phyloP scores from a whole-genome alignment of 1,284 basidiomycete genomes.

The Cystobasidium sp. region DNA sequence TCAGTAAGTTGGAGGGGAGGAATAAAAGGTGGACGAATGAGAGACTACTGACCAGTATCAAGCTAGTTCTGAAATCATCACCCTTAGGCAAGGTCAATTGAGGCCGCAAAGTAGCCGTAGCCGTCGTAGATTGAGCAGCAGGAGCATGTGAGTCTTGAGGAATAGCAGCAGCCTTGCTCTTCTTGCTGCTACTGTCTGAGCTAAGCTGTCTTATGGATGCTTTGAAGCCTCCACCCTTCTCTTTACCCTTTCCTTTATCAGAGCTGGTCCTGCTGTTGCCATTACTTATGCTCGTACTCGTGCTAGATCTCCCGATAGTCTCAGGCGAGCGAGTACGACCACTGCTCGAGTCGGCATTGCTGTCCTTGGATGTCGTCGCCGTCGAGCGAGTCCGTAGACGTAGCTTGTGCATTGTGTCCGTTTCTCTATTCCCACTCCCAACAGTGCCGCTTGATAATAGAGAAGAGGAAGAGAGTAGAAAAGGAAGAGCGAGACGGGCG shows the following conservation, averaged over 20 bases:
- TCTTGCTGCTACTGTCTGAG: background rate
- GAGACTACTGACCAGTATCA: constrained; percentile 23
- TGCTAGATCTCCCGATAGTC: background rate
- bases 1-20: background rate
- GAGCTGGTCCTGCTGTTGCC: background rate
- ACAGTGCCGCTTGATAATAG: too few relatives aligned
- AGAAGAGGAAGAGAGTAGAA: too few relatives aligned
- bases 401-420: constrained; percentile 23
- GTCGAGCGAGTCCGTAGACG: constrained; percentile 24
- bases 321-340: constrained; percentile 2
- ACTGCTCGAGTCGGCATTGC: background rate
- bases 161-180: background rate
- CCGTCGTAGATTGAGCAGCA: background rate
- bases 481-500: too few relatives aligned
- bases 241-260: constrained; percentile 20
- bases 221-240: constrained; percentile 4
- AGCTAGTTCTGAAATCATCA: constrained; percentile 37
- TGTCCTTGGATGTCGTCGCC: background rate
- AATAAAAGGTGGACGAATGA: too few relatives aligned
- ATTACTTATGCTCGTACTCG: constrained; percentile 9
- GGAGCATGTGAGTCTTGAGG: background rate
- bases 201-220: constrained; percentile 1
- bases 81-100: constrained; percentile 18
- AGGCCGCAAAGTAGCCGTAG: background rate
- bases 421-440: too few relatives aligned